Evolutionary conservation across 225 moss, liverwort and hornwort species (phyloP).

Genomic region (Physcomitrium patens): DNA sequence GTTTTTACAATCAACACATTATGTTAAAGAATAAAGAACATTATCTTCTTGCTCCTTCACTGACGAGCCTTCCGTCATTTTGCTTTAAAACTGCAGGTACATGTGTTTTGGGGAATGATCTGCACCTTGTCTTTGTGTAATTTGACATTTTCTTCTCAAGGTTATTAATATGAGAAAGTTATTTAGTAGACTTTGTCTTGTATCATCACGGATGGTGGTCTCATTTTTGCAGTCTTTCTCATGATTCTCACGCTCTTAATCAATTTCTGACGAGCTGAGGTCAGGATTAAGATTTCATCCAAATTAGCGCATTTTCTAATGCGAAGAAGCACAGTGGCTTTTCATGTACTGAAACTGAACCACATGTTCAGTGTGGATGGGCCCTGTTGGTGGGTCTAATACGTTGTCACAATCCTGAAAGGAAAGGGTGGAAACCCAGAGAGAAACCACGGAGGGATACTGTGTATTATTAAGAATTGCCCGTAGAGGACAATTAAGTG

Average conservation of each 20-base stretch:
- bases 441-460: slow-evolving; percentile 28
- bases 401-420: slow-evolving; percentile 29
- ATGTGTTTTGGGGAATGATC: neutral
- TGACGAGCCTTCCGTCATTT: neutral
- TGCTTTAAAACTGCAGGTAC: neutral
- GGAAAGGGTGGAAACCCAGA: slow-evolving; percentile 29
- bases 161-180: slow-evolving; percentile 6
- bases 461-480: neutral
- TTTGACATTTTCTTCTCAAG: neutral
- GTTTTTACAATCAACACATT: neutral
- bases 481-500: slow-evolving; percentile 14
- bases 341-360: neutral
- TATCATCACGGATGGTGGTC: neutral
- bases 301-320: slow-evolving; percentile 9
- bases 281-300: slow-evolving; percentile 3
- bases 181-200: neutral
- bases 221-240: neutral
- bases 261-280: neutral
- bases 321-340: neutral
- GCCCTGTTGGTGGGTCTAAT: slow-evolving; percentile 13
- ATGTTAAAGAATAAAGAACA: slow-evolving; percentile 17
- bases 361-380: slow-evolving; percentile 27
- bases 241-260: neutral
- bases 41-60: neutral
- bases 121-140: neutral